phyloP scores from a whole-genome alignment of 106 monocot genomes.

The Phalaenopsis equestris region DNA sequence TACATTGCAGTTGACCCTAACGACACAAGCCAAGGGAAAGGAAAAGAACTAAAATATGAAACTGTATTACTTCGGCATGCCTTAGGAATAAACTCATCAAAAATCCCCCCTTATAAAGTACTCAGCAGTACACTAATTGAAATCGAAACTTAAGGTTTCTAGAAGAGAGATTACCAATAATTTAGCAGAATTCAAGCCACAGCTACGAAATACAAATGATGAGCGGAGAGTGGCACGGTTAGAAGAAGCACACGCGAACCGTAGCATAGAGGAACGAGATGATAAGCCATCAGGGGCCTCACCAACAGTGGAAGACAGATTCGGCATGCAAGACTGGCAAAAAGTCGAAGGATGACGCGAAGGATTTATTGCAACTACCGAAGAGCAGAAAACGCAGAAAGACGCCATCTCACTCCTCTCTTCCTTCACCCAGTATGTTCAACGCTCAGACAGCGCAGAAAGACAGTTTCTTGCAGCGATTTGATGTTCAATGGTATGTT shows the following conservation, averaged over 20 bases:
- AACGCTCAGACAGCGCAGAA: too few relatives aligned
- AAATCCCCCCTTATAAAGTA: background rate
- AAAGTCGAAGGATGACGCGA: background rate
- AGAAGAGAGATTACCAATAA: slow-evolving; percentile 3
- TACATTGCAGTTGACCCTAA: background rate
- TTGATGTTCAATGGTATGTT: too few relatives aligned
- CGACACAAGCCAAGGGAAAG: background rate
- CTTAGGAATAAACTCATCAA: background rate
- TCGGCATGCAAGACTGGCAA: background rate
- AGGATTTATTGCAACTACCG: slow-evolving; percentile 4
- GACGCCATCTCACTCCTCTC: slow-evolving; percentile 2
- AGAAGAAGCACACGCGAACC: background rate
- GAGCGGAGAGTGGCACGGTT: background rate
- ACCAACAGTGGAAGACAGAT: background rate
- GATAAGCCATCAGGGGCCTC: background rate
- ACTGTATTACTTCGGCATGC: background rate
- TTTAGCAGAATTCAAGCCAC: background rate
- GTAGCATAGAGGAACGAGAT: too few relatives aligned
- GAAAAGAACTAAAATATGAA: background rate
- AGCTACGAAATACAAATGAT: background rate
- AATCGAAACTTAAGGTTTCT: background rate
- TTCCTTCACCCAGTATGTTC: too few relatives aligned
- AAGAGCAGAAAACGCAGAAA: background rate
- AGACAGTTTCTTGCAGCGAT: too few relatives aligned
- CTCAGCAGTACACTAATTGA: background rate